A percentile compares a stretch with the other conserved stretches of the same genome.
Evolutionary conservation across 2,329 filamentous ascomycete species (phyloP).

Genomic region (Aureobasidium mangrovei): DNA sequence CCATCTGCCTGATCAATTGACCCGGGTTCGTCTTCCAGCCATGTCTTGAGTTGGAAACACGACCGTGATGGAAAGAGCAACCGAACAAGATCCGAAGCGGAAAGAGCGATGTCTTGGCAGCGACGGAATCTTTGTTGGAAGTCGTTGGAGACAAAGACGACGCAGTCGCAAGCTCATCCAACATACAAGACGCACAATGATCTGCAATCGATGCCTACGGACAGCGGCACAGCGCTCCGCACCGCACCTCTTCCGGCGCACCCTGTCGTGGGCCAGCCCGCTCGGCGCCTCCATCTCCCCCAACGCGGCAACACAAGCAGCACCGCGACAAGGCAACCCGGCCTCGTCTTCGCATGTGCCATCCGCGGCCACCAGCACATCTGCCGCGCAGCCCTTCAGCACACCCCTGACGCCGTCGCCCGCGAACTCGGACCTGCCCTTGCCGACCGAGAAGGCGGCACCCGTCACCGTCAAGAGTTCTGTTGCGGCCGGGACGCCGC

Average conservation of each 20-base stretch:
- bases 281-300: slow-evolving; percentile 21
- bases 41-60: neutral
- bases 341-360: slow-evolving; percentile 14
- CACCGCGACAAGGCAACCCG: slow-evolving; percentile 21
- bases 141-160: neutral
- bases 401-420: slow-evolving; percentile 28
- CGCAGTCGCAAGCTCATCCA: neutral
- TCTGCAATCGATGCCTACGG: slow-evolving; percentile 32
- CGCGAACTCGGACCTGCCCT: slow-evolving; percentile 22
- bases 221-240: slow-evolving; percentile 22
- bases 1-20: no score
- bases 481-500: slow-evolving; percentile 58
- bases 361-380: slow-evolving; percentile 36
- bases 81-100: slow-evolving; percentile 9
- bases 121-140: slow-evolving; percentile 8
- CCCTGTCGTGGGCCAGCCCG: slow-evolving; percentile 8
- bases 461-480: slow-evolving; percentile 29
- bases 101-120: slow-evolving; percentile 4
- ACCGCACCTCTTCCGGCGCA: neutral
- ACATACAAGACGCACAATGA: slow-evolving; percentile 24
- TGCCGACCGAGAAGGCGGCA: slow-evolving; percentile 23
- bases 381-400: slow-evolving; percentile 39
- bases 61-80: slow-evolving; percentile 14
- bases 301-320: slow-evolving; percentile 22
- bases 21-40: no score